Base-by-base conservation (phyloP, 192 early-diverging fungal genomes). In the Backusella tarrabulga region DNA sequence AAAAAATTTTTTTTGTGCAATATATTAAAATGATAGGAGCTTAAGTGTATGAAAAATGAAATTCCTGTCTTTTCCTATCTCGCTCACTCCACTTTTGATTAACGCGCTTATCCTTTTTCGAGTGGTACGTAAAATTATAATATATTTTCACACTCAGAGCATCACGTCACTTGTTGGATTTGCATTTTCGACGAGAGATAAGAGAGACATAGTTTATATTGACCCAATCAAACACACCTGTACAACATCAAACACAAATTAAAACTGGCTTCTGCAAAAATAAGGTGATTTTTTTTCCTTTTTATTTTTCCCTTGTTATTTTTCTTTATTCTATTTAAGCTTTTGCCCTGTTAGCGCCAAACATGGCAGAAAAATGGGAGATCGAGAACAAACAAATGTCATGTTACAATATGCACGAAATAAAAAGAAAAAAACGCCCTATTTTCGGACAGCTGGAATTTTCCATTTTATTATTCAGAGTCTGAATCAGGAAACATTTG, bases 401-500 rank as follows among this genome's bases (percentile, higher is more conserved):
- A 50, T 50, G 46, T 50, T 50, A 50, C 4, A 50, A 50, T 50
- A 50, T 44, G 15, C 38, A 40, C 2, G 32, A 32, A 32, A 32
- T 32, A 32, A 32, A 32, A 32, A 32, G 32, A 32, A 32, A 40
- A 40, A 40, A 40, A 40, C 38, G 7, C 38, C 38, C 38, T 40
- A 40, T 11, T 12, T 38, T 44, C 32, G 15, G 3, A 44, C 15
- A 44, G 0, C 4, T 44, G 42, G 42, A 44, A 44, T 19, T 54
- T 54, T 56, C 52, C 6, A 56, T 56, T 9, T 23, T 56, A 8
- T 21, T 21, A 60, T 60, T 40, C 35, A 38, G 35, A 12, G 36
- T 70, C 71, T 32, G 71, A 72, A 72, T 72, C 71, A 72, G 42
- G 42, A 72, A 72, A 72, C 26, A 72, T 34, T 72, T 72, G 67